Percentiles rank a stretch among this genome's conserved stretches.
Conservation (phyloP, 2,329 filamentous ascomycete genomes). For the Ilyonectria sp. region DNA sequence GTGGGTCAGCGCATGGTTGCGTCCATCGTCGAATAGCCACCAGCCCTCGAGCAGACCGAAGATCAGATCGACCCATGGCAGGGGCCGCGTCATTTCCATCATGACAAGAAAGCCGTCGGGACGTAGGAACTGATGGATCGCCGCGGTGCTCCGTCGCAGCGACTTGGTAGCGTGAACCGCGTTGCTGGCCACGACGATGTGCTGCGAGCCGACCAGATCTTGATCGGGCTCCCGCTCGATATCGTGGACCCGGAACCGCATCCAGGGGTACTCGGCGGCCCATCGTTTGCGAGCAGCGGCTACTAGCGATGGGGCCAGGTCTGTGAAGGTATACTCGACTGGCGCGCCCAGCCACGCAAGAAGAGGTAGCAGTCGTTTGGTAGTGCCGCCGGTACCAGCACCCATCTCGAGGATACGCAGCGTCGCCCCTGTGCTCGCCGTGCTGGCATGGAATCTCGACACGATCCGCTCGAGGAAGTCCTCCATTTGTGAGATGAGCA, state of each 20-base stretch:
- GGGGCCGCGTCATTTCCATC: constrained; percentile 11
- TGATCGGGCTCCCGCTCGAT: background rate
- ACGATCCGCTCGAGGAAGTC: background rate
- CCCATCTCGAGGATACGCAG: background rate
- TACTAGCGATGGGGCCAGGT: background rate
- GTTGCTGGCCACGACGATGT: background rate
- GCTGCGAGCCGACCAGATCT: background rate
- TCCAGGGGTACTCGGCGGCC: constrained; percentile 1
- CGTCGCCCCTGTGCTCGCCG: background rate
- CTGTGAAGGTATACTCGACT: background rate
- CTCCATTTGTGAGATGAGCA: background rate
- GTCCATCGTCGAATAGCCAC: constrained; percentile 15
- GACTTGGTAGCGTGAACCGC: background rate
- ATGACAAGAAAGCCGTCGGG: background rate
- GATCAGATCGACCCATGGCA: constrained; percentile 11
- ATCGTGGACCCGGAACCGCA: constrained; percentile 1
- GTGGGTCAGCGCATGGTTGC: background rate
- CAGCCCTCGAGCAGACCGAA: constrained; percentile 21
- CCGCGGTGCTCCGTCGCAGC: background rate
- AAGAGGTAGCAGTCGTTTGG: background rate
- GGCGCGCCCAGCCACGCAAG: background rate
- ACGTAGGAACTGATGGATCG: background rate
- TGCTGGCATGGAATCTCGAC: background rate
- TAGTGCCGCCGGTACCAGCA: too few species aligned
- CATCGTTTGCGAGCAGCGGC: background rate